Base-by-base conservation (phyloP, 352 stramenopile genomes). In the Poterioochromonas sp. region DNA sequence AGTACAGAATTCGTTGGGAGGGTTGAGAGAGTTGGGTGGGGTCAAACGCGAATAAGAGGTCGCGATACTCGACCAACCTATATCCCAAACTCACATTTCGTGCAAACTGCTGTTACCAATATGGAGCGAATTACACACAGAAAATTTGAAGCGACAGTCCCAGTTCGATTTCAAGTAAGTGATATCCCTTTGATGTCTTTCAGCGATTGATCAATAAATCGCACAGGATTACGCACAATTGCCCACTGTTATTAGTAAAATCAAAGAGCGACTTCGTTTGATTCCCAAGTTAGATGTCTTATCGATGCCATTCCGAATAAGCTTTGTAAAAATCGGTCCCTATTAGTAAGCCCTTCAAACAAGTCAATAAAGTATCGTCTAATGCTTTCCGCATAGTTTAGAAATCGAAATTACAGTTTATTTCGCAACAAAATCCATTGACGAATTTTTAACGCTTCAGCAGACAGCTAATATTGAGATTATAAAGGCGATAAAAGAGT, bases 71-170 rank as follows among this genome's bases (percentile, higher is more conserved):
- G 82, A 68, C 82, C 82, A 47, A 84, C 80, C 5, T 85, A 85
- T 47, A 76, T 85, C 43, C 82, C 82, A 29, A 85, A 85, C 35
- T 69, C 69, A 0, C 77, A 84, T 47, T 85, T 85, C 73, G 43
- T 84, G 34, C 44, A 82, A 44, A 84, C 69, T 29, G 82, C 84
- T 68, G 82, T 85, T 37, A 85, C 82, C 32, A 85, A 85, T 79
- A 84, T 84, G 80, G 82, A 85, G 64, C 64, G 82, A 32, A 85
- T 85, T 37, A 85, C 80, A 11, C 79, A 85, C 41, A 51, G 82
- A 22, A 78, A 78, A 41, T 78, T 78, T 29, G 73, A 78, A 69
- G 20, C 68, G 12, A 78, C 32, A 15, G 41, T 78, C 18, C 62
- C 29, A 12, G 11, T 78, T 62, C 73, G 54, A n/a, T 77, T 78